A percentile compares a stretch with the other conserved stretches of the same genome.
phyloP scores from a whole-genome alignment of 176 grass and related monocot species.

The Aegilops sharonensis region DNA sequence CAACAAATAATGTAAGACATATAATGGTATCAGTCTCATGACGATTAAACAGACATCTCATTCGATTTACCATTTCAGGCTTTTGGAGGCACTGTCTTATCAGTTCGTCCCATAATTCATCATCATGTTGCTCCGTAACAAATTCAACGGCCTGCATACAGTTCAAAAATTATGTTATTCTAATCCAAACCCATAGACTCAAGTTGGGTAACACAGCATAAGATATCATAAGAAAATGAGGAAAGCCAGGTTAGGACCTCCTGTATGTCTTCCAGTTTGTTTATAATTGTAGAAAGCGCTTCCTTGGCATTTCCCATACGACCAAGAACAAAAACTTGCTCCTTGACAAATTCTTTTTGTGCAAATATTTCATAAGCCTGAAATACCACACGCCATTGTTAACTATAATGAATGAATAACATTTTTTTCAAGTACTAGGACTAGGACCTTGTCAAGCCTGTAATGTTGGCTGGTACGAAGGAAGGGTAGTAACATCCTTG shows the following conservation, averaged over 20 bases:
- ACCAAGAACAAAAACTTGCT: conserved; percentile 90
- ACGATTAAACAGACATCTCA: conserved; percentile 16
- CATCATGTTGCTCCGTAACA: conserved; percentile 88
- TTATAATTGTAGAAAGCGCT: conserved; percentile 90
- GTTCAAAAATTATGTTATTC: conserved; percentile 27
- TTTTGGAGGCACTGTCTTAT: conserved; percentile 86
- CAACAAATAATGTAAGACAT: conserved; percentile 2
- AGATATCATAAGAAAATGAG: conserved; percentile 1
- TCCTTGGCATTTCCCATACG: conserved; percentile 99
- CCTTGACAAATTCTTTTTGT: conserved; percentile 72
- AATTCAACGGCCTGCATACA: conserved; percentile 90
- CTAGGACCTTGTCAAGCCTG: conserved; percentile 81
- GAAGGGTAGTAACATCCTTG: conserved; percentile 82
- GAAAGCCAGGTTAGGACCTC: conserved; percentile 52
- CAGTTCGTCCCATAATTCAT: conserved; percentile 95
- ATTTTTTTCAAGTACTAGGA: not conserved
- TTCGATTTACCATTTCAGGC: conserved; percentile 82
- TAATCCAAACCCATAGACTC: not conserved
- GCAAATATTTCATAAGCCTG: conserved; percentile 89
- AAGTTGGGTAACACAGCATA: conserved; percentile 10
- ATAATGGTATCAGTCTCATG: not conserved
- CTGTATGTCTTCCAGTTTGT: conserved; percentile 86
- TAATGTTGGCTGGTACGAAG: conserved; percentile 95
- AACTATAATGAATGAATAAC: conserved; percentile 12
- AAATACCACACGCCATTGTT: conserved; percentile 40